Conservation (phyloP, 495 filamentous ascomycete species). For the Neurospora sp. region DNA sequence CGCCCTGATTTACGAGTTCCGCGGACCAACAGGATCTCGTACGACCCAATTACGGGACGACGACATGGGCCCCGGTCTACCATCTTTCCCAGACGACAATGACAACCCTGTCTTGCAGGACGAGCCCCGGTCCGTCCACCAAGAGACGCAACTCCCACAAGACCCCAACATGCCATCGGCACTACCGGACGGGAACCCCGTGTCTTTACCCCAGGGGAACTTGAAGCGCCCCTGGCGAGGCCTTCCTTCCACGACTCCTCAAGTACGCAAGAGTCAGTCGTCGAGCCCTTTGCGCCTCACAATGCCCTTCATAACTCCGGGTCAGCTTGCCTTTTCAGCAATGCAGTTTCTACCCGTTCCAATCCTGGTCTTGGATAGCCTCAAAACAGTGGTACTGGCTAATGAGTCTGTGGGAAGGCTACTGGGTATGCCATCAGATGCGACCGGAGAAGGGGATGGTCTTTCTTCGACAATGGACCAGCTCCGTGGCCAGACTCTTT, state of each 20-base stretch:
- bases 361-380: slow-evolving; percentile 47
- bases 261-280: slow-evolving; percentile 8
- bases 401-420: slow-evolving; percentile 63
- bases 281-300: slow-evolving; percentile 27
- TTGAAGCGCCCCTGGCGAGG: no score
- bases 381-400: slow-evolving; percentile 56
- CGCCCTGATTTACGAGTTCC: background rate
- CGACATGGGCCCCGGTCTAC: slow-evolving; percentile 7
- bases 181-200: background rate
- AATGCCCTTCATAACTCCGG: slow-evolving; percentile 28
- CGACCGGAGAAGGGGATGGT: slow-evolving; percentile 18
- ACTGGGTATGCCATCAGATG: slow-evolving; percentile 38
- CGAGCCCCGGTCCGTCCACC: background rate
- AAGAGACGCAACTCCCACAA: background rate
- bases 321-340: slow-evolving; percentile 48
- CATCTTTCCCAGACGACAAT: background rate
- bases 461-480: slow-evolving; percentile 26
- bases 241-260: background rate
- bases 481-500: slow-evolving; percentile 46
- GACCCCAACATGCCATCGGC: background rate
- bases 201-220: background rate
- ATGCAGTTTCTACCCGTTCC: slow-evolving; percentile 62
- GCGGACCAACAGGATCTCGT: background rate
- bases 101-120: background rate
- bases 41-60: background rate